These are phyloP conservation scores for Saksenaea vasiformis DNA, from an alignment of 371 early-diverging fungal genomes.

Conservation along the genomic window DNA sequence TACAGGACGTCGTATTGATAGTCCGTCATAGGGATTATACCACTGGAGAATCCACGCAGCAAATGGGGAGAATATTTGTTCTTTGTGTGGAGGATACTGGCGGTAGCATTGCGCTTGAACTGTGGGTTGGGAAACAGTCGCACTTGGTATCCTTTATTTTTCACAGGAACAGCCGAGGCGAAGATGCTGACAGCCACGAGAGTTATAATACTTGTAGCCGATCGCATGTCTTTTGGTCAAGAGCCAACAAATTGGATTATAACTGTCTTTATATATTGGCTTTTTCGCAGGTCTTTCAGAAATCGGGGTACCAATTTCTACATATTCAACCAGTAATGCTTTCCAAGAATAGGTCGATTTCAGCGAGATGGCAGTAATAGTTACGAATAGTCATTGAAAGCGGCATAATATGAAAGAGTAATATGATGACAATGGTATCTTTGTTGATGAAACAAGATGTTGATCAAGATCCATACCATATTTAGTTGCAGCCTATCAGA, in stretches of 20 bases:
- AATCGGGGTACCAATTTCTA: too few species aligned
- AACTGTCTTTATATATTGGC: neutral
- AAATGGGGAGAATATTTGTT: neutral
- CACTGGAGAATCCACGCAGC: neutral
- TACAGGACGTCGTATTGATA: slow-evolving; percentile 38
- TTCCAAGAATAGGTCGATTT: too few species aligned
- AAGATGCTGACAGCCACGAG: slow-evolving; percentile 11
- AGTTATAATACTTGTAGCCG: slow-evolving; percentile 1
- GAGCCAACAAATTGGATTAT: neutral
- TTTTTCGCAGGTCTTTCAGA: too few species aligned
- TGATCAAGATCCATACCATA: too few species aligned
- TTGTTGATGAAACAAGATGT: too few species aligned
- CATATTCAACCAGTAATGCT: too few species aligned
- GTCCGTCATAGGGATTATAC: slow-evolving; percentile 21
- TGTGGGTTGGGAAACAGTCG: slow-evolving; percentile 16
- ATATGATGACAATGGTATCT: too few species aligned
- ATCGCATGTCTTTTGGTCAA: slow-evolving; percentile 3
- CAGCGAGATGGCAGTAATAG: too few species aligned
- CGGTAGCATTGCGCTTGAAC: slow-evolving; percentile 18
- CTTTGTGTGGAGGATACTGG: slow-evolving; percentile 7
- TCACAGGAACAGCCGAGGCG: slow-evolving; percentile 8
- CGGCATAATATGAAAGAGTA: too few species aligned
- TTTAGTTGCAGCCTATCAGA: too few species aligned
- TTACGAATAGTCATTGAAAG: too few species aligned
- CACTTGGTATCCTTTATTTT: neutral